These are phyloP conservation scores for Blastobotrys aristatus DNA, from an alignment of 1,139 yeast species.

Conservation along the genomic window DNA sequence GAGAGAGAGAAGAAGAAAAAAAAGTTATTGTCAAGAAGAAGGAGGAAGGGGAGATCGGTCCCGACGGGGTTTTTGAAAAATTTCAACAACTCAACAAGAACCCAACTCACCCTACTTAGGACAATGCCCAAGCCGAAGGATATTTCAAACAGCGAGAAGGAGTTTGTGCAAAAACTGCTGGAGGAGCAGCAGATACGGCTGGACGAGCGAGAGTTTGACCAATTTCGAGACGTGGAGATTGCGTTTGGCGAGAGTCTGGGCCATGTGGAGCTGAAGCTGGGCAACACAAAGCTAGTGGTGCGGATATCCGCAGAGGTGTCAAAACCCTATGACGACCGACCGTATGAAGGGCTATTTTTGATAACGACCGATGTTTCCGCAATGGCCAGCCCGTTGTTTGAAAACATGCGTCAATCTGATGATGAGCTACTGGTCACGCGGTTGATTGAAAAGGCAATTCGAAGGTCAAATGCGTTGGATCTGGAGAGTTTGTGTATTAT, in stretches of 20 bases:
- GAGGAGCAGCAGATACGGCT: constrained; percentile 52
- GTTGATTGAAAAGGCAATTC: constrained; percentile 82
- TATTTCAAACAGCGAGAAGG: constrained; percentile 60
- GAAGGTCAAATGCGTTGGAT: constrained; percentile 86
- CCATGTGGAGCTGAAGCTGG: constrained; percentile 70
- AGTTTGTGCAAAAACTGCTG: constrained; percentile 58
- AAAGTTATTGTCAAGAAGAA: not conserved
- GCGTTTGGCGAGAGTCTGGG: constrained; percentile 70
- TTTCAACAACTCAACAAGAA: not conserved
- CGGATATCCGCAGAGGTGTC: constrained; percentile 76
- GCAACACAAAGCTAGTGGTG: constrained; percentile 66
- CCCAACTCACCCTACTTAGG: not conserved
- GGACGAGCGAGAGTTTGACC: constrained; percentile 63
- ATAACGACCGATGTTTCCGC: constrained; percentile 85
- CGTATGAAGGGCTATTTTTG: constrained; percentile 84
- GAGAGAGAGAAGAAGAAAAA: not conserved
- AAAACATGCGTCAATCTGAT: constrained; percentile 62
- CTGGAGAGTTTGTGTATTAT: constrained; percentile 84
- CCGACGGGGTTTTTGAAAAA: not conserved
- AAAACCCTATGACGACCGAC: constrained; percentile 83
- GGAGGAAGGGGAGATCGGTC: not conserved
- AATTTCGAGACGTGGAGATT: constrained; percentile 61
- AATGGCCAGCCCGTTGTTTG: constrained; percentile 84
- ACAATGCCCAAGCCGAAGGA: constrained; percentile 55
- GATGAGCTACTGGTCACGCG: constrained; percentile 78